Evolutionary conservation across 2,329 filamentous ascomycete species (phyloP), one percentile per base, ranked within the genome.

Genomic region (Nemania diffusa): DNA sequence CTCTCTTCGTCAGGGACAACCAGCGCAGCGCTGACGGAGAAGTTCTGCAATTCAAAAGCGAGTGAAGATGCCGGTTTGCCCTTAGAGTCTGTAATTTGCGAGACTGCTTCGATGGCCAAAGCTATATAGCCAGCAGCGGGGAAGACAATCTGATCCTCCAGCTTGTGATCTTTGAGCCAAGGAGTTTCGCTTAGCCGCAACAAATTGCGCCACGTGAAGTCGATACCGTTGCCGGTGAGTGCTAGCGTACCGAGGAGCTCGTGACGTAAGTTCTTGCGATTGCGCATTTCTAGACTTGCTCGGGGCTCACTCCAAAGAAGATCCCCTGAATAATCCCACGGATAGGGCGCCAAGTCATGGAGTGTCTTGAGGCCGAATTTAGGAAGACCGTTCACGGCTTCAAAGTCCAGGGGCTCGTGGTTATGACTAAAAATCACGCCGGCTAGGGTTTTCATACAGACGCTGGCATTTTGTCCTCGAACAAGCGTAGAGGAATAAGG

Each of bases 221-320:
- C 57, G 4, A 74, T 66, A 0, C 64, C 69, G 13, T 72, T 71
- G 0, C 65, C 69, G 0, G 65, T 50, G 1, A 56, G 57, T 9
- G 26, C 26, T 2, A 5, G 2, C 5, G 73, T 68, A 0, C 83
- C 83, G 0, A 84, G 67, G 0, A 85, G 73, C 55, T 83, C 81
- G 32, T 82, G 79, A 0, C 79, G 74, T 0, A 77, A 72, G 27
- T 77, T 74, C 26, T 71, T 64, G 0, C 77, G 68, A 53, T 63
- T 53, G 0, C 64, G 59, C 63, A 76, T 75, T 5, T 75, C 73
- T 1, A 71, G 68, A 5, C 73, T 76, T 2, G 76, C 62, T 0
- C 77, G 76, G 0, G 74, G 74, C 67, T 67, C 64, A 13, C 15
- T 27, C 59, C 59, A 67, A 61, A 79, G 78, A 8, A 64, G 42